Conservation (phyloP, 805 yeast genomes). For the Starmerella roubikii region DNA sequence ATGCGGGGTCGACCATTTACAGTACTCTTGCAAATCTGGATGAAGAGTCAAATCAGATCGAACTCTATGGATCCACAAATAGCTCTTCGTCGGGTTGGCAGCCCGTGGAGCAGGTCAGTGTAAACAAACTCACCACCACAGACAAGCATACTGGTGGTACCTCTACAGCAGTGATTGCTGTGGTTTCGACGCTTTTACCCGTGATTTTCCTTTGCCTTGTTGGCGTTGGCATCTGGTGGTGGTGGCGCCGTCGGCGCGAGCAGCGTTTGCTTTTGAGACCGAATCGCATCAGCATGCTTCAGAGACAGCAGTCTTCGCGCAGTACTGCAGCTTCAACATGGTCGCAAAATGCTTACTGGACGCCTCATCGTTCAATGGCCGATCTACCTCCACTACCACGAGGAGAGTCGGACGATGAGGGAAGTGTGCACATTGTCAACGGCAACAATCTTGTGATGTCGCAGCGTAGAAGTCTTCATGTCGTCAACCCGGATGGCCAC, state of each 20-base stretch:
- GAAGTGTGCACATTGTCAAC: conserved; percentile 10
- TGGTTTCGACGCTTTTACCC: conserved; percentile 35
- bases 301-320: conserved; percentile 4
- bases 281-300: conserved; percentile 11
- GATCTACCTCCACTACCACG: too few relatives aligned
- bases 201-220: conserved; percentile 28
- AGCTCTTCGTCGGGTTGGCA: background rate
- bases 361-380: too few relatives aligned
- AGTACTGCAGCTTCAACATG: background rate
- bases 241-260: conserved; percentile 21
- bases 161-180: conserved; percentile 30
- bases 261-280: conserved; percentile 15
- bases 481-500: conserved; percentile 18
- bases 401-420: conserved; percentile 1
- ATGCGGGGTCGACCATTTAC: conserved; percentile 14
- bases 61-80: conserved; percentile 3
- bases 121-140: conserved; percentile 11
- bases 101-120: conserved; percentile 5
- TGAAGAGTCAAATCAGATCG: background rate
- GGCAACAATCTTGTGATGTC: conserved; percentile 15
- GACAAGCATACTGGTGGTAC: conserved; percentile 5
- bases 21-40: conserved; percentile 7
- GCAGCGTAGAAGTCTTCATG: conserved; percentile 15
- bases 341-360: background rate
- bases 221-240: conserved; percentile 24